Base-by-base conservation (phyloP, 441 rosid genomes). In the Daphne laureola region DNA sequence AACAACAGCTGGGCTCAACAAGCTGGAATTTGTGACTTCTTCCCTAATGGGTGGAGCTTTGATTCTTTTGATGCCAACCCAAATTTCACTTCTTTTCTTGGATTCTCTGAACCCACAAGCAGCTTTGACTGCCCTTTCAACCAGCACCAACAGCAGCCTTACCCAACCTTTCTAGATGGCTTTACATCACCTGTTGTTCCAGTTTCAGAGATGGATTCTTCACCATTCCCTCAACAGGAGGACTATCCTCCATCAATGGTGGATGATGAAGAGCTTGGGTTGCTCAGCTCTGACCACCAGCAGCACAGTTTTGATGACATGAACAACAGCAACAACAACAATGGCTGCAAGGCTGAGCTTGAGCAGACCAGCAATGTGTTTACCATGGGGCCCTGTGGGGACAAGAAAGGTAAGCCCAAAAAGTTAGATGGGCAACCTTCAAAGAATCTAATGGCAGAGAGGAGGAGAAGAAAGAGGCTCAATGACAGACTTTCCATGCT, bases 401-500 rank as follows among this genome's bases (percentile, higher is more conserved):
- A 62, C 21, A 73, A 62, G 40, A 83, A 68, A 68, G 67, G 46
- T 51, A 84, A 71, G 75, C 57, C 74, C 14, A 87, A 78, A 72
- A 87, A 73, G 57, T 43, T 79, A 40, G 88, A 82, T 57, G 98
- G 98, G 13, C 96, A 90, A 66, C 98, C 98, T n/a, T 90, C 98
- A 4, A 90, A 90, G 82, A 90, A 90, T 69, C 66, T 90, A 43
- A 90, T 90, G 96, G 97, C 97, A 0, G 96, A 90, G 70, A 76
- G 96, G 50, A 82, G 98, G 44, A 75, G 98, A 59, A 83, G 98
- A 56, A 91, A 91, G 79, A 66, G 96, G 42, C 75, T 91, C 54
- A 88, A 91, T 60, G 98, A 91, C 67, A 72, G 96, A 21, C 95
- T 91, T 42, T 86, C 96, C 45, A 91, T 91, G 98, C 86, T 91